phyloP scores from a whole-genome alignment of 441 rosid genomes.

The Mallotus japonicus region DNA sequence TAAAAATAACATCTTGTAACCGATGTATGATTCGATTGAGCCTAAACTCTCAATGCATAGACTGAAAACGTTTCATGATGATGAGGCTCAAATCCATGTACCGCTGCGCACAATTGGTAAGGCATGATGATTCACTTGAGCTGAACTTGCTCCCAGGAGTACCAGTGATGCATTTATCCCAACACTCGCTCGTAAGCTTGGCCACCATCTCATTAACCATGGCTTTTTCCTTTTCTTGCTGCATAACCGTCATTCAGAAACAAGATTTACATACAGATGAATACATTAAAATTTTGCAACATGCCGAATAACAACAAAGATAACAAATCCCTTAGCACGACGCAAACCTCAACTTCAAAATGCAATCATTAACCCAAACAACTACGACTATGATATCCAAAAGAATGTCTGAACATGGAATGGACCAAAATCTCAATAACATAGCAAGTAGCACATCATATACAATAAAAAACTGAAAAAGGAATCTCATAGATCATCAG shows the following conservation, averaged over 20 bases:
- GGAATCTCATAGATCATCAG: neutral
- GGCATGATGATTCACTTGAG: slow-evolving; percentile 77
- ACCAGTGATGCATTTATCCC: slow-evolving; percentile 87
- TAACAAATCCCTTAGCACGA: neutral
- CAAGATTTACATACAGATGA: slow-evolving; percentile 3
- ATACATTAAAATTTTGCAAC: neutral
- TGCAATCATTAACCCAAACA: neutral
- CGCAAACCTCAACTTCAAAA: neutral
- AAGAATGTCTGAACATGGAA: neutral
- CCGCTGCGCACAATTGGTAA: slow-evolving; percentile 69
- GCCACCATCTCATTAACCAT: slow-evolving; percentile 76
- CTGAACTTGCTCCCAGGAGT: slow-evolving; percentile 91
- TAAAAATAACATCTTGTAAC: slow-evolving; percentile 9
- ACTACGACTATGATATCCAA: neutral
- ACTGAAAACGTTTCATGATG: slow-evolving; percentile 78
- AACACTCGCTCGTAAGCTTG: slow-evolving; percentile 72
- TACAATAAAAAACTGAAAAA: too few species aligned
- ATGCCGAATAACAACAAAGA: neutral
- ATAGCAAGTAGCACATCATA: neutral
- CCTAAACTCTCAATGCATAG: slow-evolving; percentile 47
- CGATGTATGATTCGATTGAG: neutral
- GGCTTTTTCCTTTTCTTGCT: slow-evolving; percentile 89
- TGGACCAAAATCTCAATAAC: neutral
- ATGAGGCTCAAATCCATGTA: slow-evolving; percentile 73
- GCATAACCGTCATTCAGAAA: slow-evolving; percentile 28